Evolutionary conservation across 169 alveolate genomes (phyloP), one percentile per base, ranked within the genome.

Genomic region (Plasmodium gaboni): DNA sequence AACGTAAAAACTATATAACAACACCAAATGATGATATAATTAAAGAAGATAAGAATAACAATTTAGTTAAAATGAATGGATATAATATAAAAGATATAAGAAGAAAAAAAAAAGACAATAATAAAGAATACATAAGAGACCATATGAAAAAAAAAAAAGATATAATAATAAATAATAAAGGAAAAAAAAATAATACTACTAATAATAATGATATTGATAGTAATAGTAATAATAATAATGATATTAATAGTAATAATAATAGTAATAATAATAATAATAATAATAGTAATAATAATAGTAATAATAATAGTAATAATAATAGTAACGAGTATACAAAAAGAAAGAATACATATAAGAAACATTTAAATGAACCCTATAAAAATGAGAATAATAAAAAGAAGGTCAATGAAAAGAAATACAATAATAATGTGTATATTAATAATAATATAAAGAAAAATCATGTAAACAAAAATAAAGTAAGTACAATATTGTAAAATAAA

Each of bases 71-170:
- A 42, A 57, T 32, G 32, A 46, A 28, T 46, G 74, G 57, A 55
- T 42, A 63, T 44, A 64, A 50, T 48, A 60, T 13, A 24, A 46
- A 48, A 38, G 63, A 51, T 48, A 69, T 15, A 44, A 55, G 22
- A 60, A 80, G 69, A 68, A 80, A 80, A 68, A 80, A 80, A 42
- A 61, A 76, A 24, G 88, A 73, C 38, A 60, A 46, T 26, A 74
- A 74, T 53, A 63, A 74, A 55, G 88, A 74, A 44, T 55, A 63
- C 46, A 15, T 42, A 74, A 80, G 57, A 67, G 90, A 28, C 15
- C 53, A 76, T 69, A 7, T 59, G 7, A 76, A 76, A 76, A 76
- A 28, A 50, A 67, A 53, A 32, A 61, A 55, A 48, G 80, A 64
- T 53, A 80, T 74, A 46, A 76, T 59, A 32, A 32, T 32, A 7